phyloP scores from a whole-genome alignment of 2,329 filamentous ascomycete genomes.

The Aspergillus melleus region DNA sequence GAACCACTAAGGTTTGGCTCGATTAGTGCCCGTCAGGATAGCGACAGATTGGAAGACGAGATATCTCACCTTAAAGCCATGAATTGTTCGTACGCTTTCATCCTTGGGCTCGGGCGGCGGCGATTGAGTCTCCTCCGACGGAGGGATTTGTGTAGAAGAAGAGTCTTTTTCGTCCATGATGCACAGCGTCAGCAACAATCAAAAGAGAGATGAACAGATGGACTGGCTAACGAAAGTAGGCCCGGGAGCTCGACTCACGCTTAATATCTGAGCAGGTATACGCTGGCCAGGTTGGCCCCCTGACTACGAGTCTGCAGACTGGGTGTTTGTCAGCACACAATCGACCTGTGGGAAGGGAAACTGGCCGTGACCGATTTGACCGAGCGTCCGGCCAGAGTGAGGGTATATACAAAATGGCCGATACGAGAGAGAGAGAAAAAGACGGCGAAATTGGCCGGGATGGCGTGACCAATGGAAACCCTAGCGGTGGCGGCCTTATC shows the following conservation, averaged over 20 bases:
- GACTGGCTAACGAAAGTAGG: too few species aligned
- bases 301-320: too few species aligned
- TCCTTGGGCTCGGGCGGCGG: background rate
- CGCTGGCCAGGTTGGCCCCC: too few species aligned
- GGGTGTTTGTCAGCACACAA: too few species aligned
- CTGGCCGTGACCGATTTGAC: background rate
- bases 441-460: background rate
- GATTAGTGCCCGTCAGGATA: background rate
- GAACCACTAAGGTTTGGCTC: background rate
- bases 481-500: background rate
- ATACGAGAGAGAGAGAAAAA: background rate
- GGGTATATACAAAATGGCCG: background rate
- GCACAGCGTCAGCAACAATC: background rate
- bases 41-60: background rate
- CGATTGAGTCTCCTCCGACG: background rate
- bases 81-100: background rate
- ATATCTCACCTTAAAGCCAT: background rate
- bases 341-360: background rate
- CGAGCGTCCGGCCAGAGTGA: background rate
- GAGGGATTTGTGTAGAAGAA: background rate
- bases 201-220: background rate
- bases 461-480: background rate
- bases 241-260: background rate
- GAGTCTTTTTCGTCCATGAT: background rate
- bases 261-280: background rate